These are phyloP conservation scores for Neurospora discreta DNA, from an alignment of 495 filamentous ascomycete genomes.

Conservation along the genomic window DNA sequence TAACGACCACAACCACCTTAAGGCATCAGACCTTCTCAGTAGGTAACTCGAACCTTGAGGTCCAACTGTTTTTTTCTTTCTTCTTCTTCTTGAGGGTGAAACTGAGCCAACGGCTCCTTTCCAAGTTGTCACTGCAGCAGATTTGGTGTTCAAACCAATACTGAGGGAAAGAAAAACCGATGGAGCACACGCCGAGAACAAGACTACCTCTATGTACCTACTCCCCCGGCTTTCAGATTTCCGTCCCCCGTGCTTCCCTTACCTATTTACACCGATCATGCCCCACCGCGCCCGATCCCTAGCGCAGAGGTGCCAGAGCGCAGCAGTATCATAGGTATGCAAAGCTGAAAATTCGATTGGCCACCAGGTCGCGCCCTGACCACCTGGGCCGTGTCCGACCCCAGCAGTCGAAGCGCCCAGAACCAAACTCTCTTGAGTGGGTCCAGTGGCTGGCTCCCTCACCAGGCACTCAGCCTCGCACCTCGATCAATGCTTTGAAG, in stretches of 20 bases:
- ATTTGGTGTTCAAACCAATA: not conserved
- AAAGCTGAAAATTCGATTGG: constrained; percentile 16
- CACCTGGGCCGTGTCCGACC: not conserved
- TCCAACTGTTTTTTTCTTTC: not conserved
- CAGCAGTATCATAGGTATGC: not conserved
- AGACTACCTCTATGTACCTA: not conserved
- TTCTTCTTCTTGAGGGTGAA: not conserved
- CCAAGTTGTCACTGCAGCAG: no score
- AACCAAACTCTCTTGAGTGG: not conserved
- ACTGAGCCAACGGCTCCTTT: not conserved
- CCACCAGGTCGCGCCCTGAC: constrained; percentile 5
- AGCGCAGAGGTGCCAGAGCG: not conserved
- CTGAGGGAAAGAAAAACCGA: not conserved
- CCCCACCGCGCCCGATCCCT: not conserved
- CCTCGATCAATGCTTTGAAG: not conserved
- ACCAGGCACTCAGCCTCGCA: not conserved
- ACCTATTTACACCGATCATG: not conserved
- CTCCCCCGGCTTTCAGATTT: not conserved
- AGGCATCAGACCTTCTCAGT: not conserved
- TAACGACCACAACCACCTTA: not conserved
- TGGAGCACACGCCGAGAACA: not conserved
- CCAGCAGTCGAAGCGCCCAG: constrained; percentile 10
- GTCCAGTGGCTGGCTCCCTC: not conserved
- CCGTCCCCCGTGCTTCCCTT: not conserved
- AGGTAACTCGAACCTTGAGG: not conserved